phyloP scores from a whole-genome alignment of 2,329 filamentous ascomycete genomes.

The Colletotrichum sp. region DNA sequence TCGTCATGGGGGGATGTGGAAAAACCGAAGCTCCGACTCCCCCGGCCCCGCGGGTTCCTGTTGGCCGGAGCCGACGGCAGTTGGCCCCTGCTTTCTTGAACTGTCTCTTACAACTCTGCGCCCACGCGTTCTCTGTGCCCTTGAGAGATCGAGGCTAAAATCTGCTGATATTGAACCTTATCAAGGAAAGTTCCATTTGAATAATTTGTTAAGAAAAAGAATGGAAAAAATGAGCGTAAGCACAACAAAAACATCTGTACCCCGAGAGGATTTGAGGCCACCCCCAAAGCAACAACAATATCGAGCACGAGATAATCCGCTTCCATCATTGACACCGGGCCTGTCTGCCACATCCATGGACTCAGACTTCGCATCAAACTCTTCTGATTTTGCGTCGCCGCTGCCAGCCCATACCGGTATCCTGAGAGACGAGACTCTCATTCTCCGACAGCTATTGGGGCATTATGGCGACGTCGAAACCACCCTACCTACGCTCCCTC shows the following conservation, averaged over 20 bases:
- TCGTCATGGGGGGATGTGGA: not conserved
- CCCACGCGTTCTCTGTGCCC: not conserved
- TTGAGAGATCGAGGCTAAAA: not conserved
- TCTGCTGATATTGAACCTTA: not conserved
- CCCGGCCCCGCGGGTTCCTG: not conserved
- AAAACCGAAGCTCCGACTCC: conserved; percentile 10
- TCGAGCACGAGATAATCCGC: not conserved
- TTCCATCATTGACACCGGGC: not conserved
- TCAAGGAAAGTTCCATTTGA: not conserved
- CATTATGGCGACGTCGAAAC: not conserved
- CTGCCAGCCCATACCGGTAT: conserved; percentile 8
- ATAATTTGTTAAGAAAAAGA: not conserved
- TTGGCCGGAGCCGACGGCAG: not conserved
- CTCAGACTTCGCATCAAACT: not conserved
- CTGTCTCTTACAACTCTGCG: not conserved
- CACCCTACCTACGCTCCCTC: not conserved
- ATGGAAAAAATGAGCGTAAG: not conserved
- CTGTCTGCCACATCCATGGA: not conserved
- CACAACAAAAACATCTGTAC: not conserved
- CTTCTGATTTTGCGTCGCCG: not conserved
- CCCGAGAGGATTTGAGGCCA: not conserved
- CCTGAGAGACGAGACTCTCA: conserved; percentile 14
- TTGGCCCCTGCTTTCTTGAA: not conserved
- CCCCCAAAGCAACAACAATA: not conserved
- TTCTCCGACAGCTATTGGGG: conserved; percentile 9